These are phyloP conservation scores for Eucalyptus decipiens DNA, from an alignment of 345 rosid species.

Conservation along the genomic window DNA sequence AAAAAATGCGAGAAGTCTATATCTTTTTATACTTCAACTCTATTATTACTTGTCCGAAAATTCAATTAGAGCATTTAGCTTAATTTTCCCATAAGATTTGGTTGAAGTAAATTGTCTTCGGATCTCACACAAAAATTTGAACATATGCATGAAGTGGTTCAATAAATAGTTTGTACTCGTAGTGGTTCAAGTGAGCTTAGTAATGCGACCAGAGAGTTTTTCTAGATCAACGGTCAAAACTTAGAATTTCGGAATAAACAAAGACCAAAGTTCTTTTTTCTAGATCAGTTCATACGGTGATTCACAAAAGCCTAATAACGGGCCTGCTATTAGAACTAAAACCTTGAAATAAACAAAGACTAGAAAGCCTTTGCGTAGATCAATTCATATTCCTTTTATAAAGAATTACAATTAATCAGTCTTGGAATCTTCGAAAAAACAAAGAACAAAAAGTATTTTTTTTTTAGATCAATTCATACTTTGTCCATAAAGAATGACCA, in stretches of 20 bases:
- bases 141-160: neutral
- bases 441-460: too few relatives aligned
- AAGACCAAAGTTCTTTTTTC: too few relatives aligned
- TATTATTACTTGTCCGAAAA: too few relatives aligned
- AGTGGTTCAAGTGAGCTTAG: neutral
- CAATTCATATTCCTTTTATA: too few relatives aligned
- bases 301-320: neutral
- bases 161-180: too few relatives aligned
- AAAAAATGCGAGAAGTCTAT: neutral
- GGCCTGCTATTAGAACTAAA: fast-evolving
- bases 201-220: too few relatives aligned
- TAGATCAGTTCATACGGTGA: neutral
- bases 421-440: too few relatives aligned
- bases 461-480: too few relatives aligned
- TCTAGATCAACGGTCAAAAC: too few relatives aligned
- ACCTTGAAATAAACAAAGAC: neutral
- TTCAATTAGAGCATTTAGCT: neutral
- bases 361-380: neutral
- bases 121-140: neutral
- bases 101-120: neutral
- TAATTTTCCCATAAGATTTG: neutral
- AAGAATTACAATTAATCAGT: too few relatives aligned
- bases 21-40: neutral
- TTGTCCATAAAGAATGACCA: neutral
- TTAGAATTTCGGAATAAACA: too few relatives aligned